Conservation (phyloP, 805 yeast species). For the Hermanozyma aechmeae region DNA sequence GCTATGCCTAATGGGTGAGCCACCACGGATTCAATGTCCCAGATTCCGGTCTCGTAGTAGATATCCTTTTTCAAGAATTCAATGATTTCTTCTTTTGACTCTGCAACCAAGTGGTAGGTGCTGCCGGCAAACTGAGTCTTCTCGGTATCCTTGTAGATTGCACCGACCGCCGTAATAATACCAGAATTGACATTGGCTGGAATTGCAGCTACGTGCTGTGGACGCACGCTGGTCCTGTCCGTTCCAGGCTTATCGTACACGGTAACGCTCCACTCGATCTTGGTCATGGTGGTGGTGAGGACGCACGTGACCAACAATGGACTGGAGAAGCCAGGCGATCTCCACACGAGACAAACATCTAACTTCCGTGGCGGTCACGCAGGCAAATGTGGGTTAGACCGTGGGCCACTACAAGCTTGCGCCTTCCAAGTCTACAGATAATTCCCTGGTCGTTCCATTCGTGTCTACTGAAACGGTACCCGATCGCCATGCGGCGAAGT, state of each 20-base stretch:
- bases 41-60: constrained; percentile 56
- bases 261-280: constrained; percentile 39
- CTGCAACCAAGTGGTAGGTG: constrained; percentile 52
- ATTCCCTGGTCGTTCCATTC: too few relatives aligned
- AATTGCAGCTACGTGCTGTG: constrained; percentile 42
- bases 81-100: constrained; percentile 53
- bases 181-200: constrained; percentile 33
- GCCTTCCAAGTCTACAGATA: too few relatives aligned
- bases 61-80: constrained; percentile 56
- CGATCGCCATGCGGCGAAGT: too few relatives aligned
- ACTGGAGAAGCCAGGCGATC: too few relatives aligned
- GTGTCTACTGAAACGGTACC: too few relatives aligned
- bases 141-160: constrained; percentile 38
- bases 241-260: constrained; percentile 61
- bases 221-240: constrained; percentile 45
- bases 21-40: constrained; percentile 62
- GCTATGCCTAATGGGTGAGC: constrained; percentile 44
- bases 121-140: constrained; percentile 60
- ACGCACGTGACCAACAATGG: too few relatives aligned
- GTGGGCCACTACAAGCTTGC: too few relatives aligned
- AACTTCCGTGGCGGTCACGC: too few relatives aligned
- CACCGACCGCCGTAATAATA: constrained; percentile 37
- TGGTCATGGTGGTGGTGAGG: too few relatives aligned
- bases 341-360: too few relatives aligned
- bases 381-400: too few relatives aligned